phyloP scores from a whole-genome alignment of 2,329 filamentous ascomycete genomes.

The Tolypocladium ovalisporum region DNA sequence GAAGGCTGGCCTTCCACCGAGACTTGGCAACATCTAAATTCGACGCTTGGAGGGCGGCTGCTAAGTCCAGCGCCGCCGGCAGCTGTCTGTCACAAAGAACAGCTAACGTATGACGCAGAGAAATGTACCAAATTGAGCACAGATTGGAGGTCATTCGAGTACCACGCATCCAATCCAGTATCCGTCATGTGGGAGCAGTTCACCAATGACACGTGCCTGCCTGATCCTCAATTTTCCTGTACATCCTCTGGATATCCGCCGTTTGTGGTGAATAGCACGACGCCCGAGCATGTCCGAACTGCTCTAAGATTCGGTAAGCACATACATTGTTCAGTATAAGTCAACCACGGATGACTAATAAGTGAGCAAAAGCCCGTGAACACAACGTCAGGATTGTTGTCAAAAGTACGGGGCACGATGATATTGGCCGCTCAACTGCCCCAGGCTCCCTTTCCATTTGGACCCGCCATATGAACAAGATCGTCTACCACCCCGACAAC shows the following conservation, averaged over 20 bases:
- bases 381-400: slow-evolving; percentile 30
- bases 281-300: slow-evolving; percentile 18
- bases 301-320: slow-evolving; percentile 30
- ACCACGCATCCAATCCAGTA: slow-evolving; percentile 16
- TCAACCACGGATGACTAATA: accelerated
- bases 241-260: slow-evolving; percentile 20
- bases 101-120: slow-evolving; percentile 12
- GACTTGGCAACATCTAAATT: slow-evolving; percentile 35
- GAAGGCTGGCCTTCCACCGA: slow-evolving; percentile 34
- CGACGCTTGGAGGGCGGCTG: slow-evolving; percentile 29
- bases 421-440: slow-evolving; percentile 32
- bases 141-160: slow-evolving; percentile 17
- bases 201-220: slow-evolving; percentile 40
- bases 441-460: slow-evolving; percentile 43
- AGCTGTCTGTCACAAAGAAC: slow-evolving; percentile 16
- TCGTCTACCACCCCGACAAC: slow-evolving; percentile 23
- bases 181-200: slow-evolving; percentile 28
- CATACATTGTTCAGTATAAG: slow-evolving; percentile 11
- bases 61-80: slow-evolving; percentile 27
- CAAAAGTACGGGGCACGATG: slow-evolving; percentile 31
- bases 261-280: slow-evolving; percentile 24
- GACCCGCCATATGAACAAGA: slow-evolving; percentile 34
- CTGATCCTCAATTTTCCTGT: slow-evolving; percentile 24
- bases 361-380: slow-evolving; percentile 19
- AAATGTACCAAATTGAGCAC: slow-evolving; percentile 16